Base-by-base conservation (phyloP, 164 flowering plant species). In the Saururus chinensis region DNA sequence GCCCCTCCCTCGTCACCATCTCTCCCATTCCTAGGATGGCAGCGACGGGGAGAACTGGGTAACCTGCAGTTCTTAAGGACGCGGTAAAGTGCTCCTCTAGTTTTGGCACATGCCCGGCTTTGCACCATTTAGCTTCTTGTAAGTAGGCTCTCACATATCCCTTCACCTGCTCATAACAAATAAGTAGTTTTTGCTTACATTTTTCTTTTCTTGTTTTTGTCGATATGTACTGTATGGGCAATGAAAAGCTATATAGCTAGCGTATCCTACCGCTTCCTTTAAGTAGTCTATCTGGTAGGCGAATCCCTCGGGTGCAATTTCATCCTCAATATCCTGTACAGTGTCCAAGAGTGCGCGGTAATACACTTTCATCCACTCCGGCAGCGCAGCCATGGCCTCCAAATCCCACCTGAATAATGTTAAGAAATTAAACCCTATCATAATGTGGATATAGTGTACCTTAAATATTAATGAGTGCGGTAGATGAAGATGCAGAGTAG, bases 331-430 rank as follows among this genome's bases (percentile, higher is more conserved):
- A 7, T 55, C 58, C 8, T 55, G 25, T 11, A 55, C 58, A 23
- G 58, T 55, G 58, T 24, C 35, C 19, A 55, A 24, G 9, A 55
- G 37, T 55, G 58, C 58, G 4, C 35, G 58, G 30, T 55, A 55
- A 30, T 55, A 55, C 16, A 23, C 58, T 55, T 55, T 55, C 58
- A 55, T 55, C 35, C 58, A 55, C 37, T 55, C 58, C 16, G 58
- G 58, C 35, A 55, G 58, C 19, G 7, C 35, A 14, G 16, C 58
- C 58, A 55, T 12, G 37, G 58, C 58, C 58, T 19, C 58, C 5
- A 55, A 23, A 24, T 55, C 58, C 58, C 58, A 55, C 58, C 58
- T 55, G 49, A 45, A 45, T 17, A 45, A 12, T 42, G 2, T 12
- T 12, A 12, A 45, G 17, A 12, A 45, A 12, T 2, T 8, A 45